phyloP scores from a whole-genome alignment of 1,284 basidiomycete genomes.

The Ganoderma resinaceum region DNA sequence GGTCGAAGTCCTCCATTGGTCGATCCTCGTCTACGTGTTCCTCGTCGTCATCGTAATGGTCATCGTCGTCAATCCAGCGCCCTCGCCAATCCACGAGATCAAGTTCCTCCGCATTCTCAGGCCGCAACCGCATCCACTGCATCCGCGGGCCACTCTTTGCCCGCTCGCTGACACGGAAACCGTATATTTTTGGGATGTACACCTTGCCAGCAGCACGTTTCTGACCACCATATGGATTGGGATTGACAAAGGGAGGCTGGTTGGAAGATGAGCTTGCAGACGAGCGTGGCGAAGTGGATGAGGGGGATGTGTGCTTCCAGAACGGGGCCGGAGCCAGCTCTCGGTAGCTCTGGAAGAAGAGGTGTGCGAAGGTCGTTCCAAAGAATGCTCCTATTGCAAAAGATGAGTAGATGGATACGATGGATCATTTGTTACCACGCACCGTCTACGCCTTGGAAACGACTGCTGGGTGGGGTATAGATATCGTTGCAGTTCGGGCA shows the following conservation, averaged over 20 bases:
- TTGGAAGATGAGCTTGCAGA: conserved; percentile 56
- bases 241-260: conserved; percentile 72
- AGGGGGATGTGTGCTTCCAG: conserved; percentile 66
- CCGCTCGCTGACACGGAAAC: conserved; percentile 84
- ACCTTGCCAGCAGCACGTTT: conserved; percentile 86
- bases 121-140: conserved; percentile 93
- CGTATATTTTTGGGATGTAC: conserved; percentile 95
- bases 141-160: conserved; percentile 94
- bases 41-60: conserved; percentile 65
- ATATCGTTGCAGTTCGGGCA: conserved; percentile 99
- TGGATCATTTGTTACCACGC: conserved; percentile 15
- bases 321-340: conserved; percentile 90
- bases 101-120: conserved; percentile 80
- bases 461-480: conserved; percentile 93
- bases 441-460: conserved; percentile 98
- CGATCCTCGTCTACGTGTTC: conserved; percentile 72
- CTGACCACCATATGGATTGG: conserved; percentile 88
- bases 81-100: conserved; percentile 89
- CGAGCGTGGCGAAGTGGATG: conserved; percentile 59
- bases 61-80: conserved; percentile 83
- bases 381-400: conserved; percentile 88
- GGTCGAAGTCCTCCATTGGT: conserved; percentile 85
- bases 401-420: neutral
- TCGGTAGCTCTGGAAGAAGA: conserved; percentile 98
- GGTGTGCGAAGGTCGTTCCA: conserved; percentile 96